These are phyloP conservation scores for Neonectria magnoliae DNA, from an alignment of 2,329 filamentous ascomycete species.

Conservation along the genomic window DNA sequence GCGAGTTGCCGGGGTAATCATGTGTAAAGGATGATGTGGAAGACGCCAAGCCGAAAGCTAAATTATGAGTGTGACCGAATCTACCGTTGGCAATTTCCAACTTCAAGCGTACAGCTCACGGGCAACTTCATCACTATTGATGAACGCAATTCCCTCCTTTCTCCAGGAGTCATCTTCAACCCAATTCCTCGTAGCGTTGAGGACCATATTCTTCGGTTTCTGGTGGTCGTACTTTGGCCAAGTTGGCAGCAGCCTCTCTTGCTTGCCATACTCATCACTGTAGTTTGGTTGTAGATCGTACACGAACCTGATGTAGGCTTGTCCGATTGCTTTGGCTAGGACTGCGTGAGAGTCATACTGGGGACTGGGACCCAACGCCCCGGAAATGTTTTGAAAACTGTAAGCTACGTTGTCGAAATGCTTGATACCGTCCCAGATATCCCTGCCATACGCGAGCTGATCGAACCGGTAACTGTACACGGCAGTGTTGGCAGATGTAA, in stretches of 20 bases:
- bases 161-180: slow-evolving; percentile 60
- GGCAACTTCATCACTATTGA: slow-evolving; percentile 38
- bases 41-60: background rate
- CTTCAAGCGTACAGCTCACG: slow-evolving; percentile 37
- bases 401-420: slow-evolving; percentile 63
- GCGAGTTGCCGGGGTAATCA: background rate
- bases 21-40: background rate
- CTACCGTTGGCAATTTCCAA: no score
- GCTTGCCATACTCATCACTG: slow-evolving; percentile 17
- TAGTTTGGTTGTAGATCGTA: slow-evolving; percentile 54
- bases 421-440: slow-evolving; percentile 52
- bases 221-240: slow-evolving; percentile 55
- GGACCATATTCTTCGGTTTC: slow-evolving; percentile 55
- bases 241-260: slow-evolving; percentile 43
- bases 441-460: slow-evolving; percentile 54
- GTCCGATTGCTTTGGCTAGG: slow-evolving; percentile 50
- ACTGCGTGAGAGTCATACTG: slow-evolving; percentile 50
- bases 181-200: slow-evolving; percentile 55
- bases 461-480: slow-evolving; percentile 63
- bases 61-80: background rate
- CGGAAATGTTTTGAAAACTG: slow-evolving; percentile 61
- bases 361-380: slow-evolving; percentile 56
- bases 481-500: slow-evolving; percentile 43
- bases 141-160: slow-evolving; percentile 54
- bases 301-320: slow-evolving; percentile 57